phyloP scores from a whole-genome alignment of 306 rosid species.

The Acacia acuminata region DNA sequence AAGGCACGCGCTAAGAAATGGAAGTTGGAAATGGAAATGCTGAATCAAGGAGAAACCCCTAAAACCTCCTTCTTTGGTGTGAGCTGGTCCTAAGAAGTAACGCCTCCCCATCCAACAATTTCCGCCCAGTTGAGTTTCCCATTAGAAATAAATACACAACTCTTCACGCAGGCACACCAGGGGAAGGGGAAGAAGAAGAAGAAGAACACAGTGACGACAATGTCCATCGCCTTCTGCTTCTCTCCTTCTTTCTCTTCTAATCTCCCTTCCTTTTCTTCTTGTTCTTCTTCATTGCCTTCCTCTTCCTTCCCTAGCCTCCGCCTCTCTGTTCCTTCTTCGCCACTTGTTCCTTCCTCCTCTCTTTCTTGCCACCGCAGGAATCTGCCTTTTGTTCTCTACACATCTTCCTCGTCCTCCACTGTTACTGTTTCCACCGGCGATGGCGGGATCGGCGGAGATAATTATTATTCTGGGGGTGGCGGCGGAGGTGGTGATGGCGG shows the following conservation, averaged over 20 bases:
- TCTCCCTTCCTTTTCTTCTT: conserved; percentile 15
- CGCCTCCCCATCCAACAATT: conserved; percentile 13
- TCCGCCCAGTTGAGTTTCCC: background rate
- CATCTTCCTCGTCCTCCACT: background rate
- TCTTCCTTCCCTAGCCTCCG: conserved; percentile 31
- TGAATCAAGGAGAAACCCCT: background rate
- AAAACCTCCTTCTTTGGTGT: background rate
- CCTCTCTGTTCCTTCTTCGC: conserved; percentile 10
- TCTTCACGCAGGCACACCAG: no score
- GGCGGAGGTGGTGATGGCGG: conserved; percentile 35
- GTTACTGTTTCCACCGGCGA: conserved; percentile 23
- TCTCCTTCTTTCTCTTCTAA: conserved; percentile 26
- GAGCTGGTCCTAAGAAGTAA: background rate
- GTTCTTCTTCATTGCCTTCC: conserved; percentile 28
- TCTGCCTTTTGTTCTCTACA: conserved; percentile 26
- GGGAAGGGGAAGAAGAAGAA: background rate
- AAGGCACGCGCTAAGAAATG: background rate
- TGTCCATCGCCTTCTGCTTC: conserved; percentile 73
- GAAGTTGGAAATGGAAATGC: background rate
- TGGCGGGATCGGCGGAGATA: conserved; percentile 34
- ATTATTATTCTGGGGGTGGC: conserved; percentile 25
- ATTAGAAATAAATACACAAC: background rate
- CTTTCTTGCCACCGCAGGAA: conserved; percentile 32
- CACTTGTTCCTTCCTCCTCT: background rate
- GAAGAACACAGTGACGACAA: conserved; percentile 18